These are phyloP conservation scores for Vishniacozyma victoriae DNA, from an alignment of 768 basidiomycete species.

Conservation along the genomic window DNA sequence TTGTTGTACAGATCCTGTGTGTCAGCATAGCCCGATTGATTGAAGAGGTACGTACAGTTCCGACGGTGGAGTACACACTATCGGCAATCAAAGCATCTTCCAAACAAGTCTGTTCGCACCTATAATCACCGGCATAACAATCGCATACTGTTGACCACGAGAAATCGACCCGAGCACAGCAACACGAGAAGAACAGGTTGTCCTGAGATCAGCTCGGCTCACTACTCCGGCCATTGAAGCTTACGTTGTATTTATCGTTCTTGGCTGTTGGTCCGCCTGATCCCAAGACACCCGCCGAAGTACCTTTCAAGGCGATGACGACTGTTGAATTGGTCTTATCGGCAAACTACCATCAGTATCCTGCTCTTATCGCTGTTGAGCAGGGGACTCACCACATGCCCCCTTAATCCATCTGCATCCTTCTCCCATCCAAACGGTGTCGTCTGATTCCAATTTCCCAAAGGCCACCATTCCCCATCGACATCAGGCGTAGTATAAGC, in stretches of 20 bases:
- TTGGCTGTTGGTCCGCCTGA: conserved; percentile 72
- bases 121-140: conserved; percentile 68
- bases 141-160: conserved; percentile 90
- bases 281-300: conserved; percentile 66
- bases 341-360: conserved; percentile 34
- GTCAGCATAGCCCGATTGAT: conserved; percentile 4
- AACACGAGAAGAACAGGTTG: conserved; percentile 89
- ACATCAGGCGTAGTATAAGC: conserved; percentile 64
- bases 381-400: conserved; percentile 75
- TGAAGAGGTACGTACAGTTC: conserved; percentile 59
- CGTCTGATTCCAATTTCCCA: conserved; percentile 61
- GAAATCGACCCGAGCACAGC: conserved; percentile 89
- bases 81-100: conserved; percentile 73
- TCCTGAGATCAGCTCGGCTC: conserved; percentile 49
- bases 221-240: conserved; percentile 2
- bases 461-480: conserved; percentile 59
- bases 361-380: conserved; percentile 5
- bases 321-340: conserved; percentile 65
- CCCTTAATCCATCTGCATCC: conserved; percentile 80
- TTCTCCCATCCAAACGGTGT: conserved; percentile 85
- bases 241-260: conserved; percentile 79
- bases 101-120: conserved; percentile 74
- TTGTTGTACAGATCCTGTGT: conserved; percentile 85
- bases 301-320: conserved; percentile 87
- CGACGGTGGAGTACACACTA: conserved; percentile 79